Percentiles rank a stretch among this genome's conserved stretches.
These are phyloP conservation scores for Thoreauomyces humboldtii DNA, from an alignment of 192 early-diverging fungal genomes.

Conservation along the genomic window DNA sequence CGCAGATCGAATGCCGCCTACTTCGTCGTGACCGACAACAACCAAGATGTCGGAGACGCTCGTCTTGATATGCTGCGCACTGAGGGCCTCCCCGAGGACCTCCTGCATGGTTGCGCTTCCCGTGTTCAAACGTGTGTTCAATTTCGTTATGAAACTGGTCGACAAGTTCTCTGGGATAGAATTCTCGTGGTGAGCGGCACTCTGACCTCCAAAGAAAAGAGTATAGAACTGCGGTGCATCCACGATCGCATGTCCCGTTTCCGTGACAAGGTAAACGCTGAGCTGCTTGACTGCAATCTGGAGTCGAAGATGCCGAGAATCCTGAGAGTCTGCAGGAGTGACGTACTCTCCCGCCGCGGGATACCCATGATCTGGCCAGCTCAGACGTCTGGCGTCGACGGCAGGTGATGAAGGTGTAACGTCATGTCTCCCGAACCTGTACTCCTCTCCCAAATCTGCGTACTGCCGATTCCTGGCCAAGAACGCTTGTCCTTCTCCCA, in stretches of 20 bases:
- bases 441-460: too few species aligned
- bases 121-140: constrained; percentile 23
- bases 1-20: too few species aligned
- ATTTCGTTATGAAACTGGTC: constrained; percentile 18
- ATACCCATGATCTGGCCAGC: constrained; percentile 6
- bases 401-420: too few species aligned
- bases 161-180: constrained; percentile 12
- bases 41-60: background rate
- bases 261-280: background rate
- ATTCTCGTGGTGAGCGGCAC: too few species aligned
- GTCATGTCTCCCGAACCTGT: too few species aligned
- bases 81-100: background rate
- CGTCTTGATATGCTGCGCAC: constrained; percentile 17
- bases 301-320: background rate
- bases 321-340: background rate
- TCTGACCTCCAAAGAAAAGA: constrained; percentile 2
- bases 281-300: background rate
- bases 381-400: too few species aligned
- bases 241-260: background rate
- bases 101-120: constrained; percentile 13
- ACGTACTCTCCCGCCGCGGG: constrained; percentile 2
- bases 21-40: background rate
- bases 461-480: background rate
- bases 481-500: background rate
- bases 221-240: background rate